A percentile compares a stretch with the other conserved stretches of the same genome.
These are phyloP conservation scores for Phytophthora citrophthora DNA, from an alignment of 352 stramenopile species.

Conservation along the genomic window DNA sequence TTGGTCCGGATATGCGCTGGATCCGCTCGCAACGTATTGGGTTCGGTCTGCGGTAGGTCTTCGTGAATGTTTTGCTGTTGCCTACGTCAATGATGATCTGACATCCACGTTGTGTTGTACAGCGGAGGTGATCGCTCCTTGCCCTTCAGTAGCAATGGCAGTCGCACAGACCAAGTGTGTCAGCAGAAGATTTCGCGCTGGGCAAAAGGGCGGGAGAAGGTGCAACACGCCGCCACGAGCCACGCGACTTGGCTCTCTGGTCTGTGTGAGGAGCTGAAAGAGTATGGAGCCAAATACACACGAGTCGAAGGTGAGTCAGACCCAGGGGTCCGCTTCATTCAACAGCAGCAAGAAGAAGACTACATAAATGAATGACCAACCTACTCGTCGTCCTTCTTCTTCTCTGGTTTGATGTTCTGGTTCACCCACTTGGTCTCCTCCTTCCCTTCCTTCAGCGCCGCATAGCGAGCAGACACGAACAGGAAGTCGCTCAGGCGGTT, in stretches of 20 bases:
- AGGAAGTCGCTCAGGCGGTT: constrained; percentile 91
- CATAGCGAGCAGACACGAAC: constrained; percentile 81
- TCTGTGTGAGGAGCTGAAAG: constrained; percentile 68
- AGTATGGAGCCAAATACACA: constrained; percentile 63
- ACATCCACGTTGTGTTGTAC: not conserved
- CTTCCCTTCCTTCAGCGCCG: constrained; percentile 66
- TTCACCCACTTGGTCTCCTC: constrained; percentile 85
- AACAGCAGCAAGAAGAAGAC: no score
- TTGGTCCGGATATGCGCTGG: constrained; percentile 14
- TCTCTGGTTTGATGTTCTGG: constrained; percentile 64
- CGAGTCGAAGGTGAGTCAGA: constrained; percentile 14
- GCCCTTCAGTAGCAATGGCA: constrained; percentile 16
- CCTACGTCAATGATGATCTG: no score
- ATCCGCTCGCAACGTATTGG: constrained; percentile 20
- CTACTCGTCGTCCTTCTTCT: constrained; percentile 15
- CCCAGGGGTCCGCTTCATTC: no score
- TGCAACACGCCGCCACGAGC: constrained; percentile 64
- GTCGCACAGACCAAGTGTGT: constrained; percentile 33
- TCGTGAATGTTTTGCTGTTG: not conserved
- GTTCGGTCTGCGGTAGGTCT: constrained; percentile 28
- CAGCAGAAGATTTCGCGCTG: constrained; percentile 71
- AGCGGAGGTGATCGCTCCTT: constrained; percentile 9
- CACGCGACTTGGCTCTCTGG: constrained; percentile 66
- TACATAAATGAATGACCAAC: no score
- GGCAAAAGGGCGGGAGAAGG: constrained; percentile 60